Evolutionary conservation across 2,329 filamentous ascomycete genomes (phyloP).

Genomic region (Diaporthe sp.): DNA sequence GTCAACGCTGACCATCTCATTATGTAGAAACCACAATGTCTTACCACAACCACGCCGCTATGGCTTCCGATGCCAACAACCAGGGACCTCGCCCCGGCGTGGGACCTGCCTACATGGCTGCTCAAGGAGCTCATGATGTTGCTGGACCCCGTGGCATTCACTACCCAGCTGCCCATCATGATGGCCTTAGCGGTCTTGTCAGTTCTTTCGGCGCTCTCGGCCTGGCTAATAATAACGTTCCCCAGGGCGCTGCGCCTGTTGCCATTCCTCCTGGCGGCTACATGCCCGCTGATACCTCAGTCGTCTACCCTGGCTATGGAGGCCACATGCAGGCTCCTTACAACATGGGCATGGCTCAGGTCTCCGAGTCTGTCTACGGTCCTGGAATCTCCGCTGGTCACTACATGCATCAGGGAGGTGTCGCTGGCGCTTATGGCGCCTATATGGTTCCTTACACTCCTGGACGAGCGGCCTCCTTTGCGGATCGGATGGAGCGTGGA

Average conservation of each 20-base stretch:
- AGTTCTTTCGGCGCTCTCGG: conserved; percentile 41
- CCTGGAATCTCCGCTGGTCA: conserved; percentile 41
- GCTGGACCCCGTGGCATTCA: conserved; percentile 43
- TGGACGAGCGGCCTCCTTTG: conserved; percentile 58
- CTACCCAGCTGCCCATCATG: conserved; percentile 40
- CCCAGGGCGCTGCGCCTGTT: conserved; percentile 43
- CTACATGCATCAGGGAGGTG: conserved; percentile 45
- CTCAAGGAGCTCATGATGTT: conserved; percentile 44
- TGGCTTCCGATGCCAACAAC: conserved; percentile 44
- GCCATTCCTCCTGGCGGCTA: conserved; percentile 42
- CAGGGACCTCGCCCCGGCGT: conserved; percentile 41
- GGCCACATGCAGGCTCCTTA: conserved; percentile 36
- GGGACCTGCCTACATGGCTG: conserved; percentile 41
- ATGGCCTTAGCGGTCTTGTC: conserved; percentile 39
- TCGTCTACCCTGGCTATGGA: conserved; percentile 42
- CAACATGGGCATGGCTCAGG: conserved; percentile 38
- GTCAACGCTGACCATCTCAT: conserved; percentile 33
- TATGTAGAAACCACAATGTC: conserved; percentile 42
- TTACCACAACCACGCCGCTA: conserved; percentile 42
- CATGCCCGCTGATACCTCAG: conserved; percentile 42
- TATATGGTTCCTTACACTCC: conserved; percentile 65
- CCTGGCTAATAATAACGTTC: conserved; percentile 41
- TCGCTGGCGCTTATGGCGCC: conserved; percentile 45
- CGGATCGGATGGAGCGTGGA: conserved; percentile 60
- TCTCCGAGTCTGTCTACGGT: conserved; percentile 45